Base-by-base conservation (phyloP, 164 flowering plant genomes). In the Magnolia kwangsiensis region DNA sequence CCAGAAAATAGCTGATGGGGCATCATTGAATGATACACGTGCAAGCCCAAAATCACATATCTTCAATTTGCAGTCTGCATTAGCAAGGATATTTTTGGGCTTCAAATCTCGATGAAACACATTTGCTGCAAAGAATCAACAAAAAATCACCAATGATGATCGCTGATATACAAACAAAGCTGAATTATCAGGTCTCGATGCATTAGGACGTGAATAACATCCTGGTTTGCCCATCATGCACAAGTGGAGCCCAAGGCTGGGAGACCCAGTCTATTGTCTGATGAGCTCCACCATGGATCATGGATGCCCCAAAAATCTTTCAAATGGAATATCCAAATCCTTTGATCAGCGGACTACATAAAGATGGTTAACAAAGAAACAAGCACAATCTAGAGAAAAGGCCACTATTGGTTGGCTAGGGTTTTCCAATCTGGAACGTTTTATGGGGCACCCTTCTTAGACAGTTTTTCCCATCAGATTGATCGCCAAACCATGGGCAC, bases 1-100 rank as follows among this genome's bases (percentile, higher is more conserved):
- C 98, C 98, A 94, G 79, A 94, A 94, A 76, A 94, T 87, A 73
- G 98, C 89, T 69, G 97, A 91, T 68, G 98, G 96, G 45, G 91
- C 82, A 80, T 94, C 95, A 77, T 85, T 90, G 81, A 94, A 92
- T 63, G 97, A 86, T 55, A 85, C 96, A 70, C 98, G 97, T 77
- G 98, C 98, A 63, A 92, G 92, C 71, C 98, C 98, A 81, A 94
- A 92, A 83, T 94, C 98, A 84, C 98, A 94, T 37, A 94, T 88
- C 89, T 94, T 94, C 81, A 94, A 72, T 77, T 92, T 92, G 95
- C 97, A 94, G 81, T 94, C 97, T 0, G 97, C 91, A 88, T 94
- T 94, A 72, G 97, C 97, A 74, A 94, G 92, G 20, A 94, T 91
- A 75, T 94, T 94, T 80, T 89, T 91, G 16, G 98, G 98, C 84